Percentiles rank a stretch among this genome's conserved stretches.
phyloP scores from a whole-genome alignment of 306 rosid genomes.

The Medicago arabica region DNA sequence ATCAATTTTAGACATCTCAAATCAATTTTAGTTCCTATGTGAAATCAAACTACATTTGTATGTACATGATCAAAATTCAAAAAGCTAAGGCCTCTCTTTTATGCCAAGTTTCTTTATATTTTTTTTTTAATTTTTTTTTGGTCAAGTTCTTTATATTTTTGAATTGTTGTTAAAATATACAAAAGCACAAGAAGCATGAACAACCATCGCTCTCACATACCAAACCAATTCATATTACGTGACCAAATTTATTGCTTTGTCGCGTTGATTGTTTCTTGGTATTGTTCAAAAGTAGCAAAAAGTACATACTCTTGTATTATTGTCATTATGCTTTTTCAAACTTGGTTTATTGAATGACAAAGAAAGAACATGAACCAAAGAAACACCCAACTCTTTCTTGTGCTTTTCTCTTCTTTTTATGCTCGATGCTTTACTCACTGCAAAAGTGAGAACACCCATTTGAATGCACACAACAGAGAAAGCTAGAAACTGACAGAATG shows the following conservation, averaged over 20 bases:
- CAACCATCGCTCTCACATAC: conserved; percentile 29
- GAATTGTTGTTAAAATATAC: neutral
- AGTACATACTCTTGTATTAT: conserved; percentile 40
- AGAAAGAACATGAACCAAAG: neutral
- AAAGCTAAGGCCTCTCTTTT: too few relatives aligned
- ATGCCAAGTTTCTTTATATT: too few relatives aligned
- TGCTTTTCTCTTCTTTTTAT: conserved; percentile 58
- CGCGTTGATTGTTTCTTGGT: conserved; percentile 36
- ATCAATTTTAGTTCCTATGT: too few relatives aligned
- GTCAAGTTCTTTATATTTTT: neutral
- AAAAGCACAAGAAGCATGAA: conserved; percentile 38
- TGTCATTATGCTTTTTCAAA: conserved; percentile 50
- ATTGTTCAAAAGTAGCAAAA: conserved; percentile 52
- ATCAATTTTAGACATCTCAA: too few relatives aligned
- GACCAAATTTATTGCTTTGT: conserved; percentile 44
- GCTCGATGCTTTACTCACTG: conserved; percentile 33
- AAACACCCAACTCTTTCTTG: conserved; percentile 33
- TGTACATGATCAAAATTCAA: too few relatives aligned
- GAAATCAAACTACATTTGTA: too few relatives aligned
- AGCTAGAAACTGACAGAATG: conserved; percentile 17
- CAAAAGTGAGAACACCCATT: conserved; percentile 34
- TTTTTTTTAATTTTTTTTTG: too few relatives aligned
- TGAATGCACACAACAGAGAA: conserved; percentile 44
- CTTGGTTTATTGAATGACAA: conserved; percentile 20
- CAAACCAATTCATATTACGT: conserved; percentile 33